Base-by-base conservation (phyloP, 345 rosid species). In the Eucalyptus cladocalyx region DNA sequence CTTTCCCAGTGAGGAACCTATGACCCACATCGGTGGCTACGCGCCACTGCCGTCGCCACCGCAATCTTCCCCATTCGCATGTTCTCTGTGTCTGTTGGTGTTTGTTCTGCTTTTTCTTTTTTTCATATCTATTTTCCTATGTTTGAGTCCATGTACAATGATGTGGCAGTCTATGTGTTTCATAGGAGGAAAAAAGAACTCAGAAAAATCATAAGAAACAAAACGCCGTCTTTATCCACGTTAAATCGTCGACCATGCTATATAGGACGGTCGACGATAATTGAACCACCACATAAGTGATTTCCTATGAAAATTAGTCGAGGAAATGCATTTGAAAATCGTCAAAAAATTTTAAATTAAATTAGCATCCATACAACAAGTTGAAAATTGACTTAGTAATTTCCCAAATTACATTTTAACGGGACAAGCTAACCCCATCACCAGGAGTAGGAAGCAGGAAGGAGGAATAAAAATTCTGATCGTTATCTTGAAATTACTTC, bases 251-350 rank as follows among this genome's bases (percentile, higher is more conserved):
- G 7, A 3, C n/a, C 0, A 2, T 58, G 4, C 30, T 28, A 26
- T 26, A 0, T 58, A 26, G 2, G 16, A 5, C 6, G 15, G 3
- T 58, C 0, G 3, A 6, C 0, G 4, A 58, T 58, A 26, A 58
- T 58, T 58, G 7, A 0, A 58, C 4, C 4, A 3, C 0, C n/a
- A 58, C n/a, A 26, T 58, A 24, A 58, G 67, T 26, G n/a, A 58
- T 58, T 58, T 58, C 2, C n/a, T 0, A 26, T 58, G 7, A 58
- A 58, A 11, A 58, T 58, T 0, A 26, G n/a, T 58, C 0, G 7
- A 58, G 14, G 7, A 3, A 58, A 2, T 58, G 0, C 13, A 2
- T 0, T 58, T 26, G 6, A 11, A 58, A 58, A 58, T 58, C 0
- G 1, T 58, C 1, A 5, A 58, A 58, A 58, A 11, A 49, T 91